Evolutionary conservation across 1,139 yeast genomes (phyloP), one percentile per base, ranked within the genome.

Genomic region (Taphrina flavorubra): DNA sequence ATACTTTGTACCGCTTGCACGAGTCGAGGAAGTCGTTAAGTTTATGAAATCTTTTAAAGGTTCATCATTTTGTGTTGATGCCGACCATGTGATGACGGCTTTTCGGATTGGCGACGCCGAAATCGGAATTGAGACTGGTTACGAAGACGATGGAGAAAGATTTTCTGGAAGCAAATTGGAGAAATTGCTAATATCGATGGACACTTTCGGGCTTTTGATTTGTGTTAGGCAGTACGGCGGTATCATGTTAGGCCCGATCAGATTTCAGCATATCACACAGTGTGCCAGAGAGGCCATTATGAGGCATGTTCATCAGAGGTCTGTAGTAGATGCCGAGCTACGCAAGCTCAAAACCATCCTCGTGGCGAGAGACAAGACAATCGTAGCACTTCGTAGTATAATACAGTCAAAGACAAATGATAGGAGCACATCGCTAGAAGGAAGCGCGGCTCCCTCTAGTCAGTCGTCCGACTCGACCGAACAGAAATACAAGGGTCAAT

Each of bases 341-440:
- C 53, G 51, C 34, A 57, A 49, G 40, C 49, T 57, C 14, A 47
- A 49, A 31, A 16, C 44, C 6, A 39, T 57, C 37, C 42, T 64
- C 13, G 18, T 14, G 25, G 68, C 61, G 14, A 39, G 69, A 13
- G 68, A 68, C 44, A 16, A 49, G 57, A 58, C 68, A 8, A 46
- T 65, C 18, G n/a, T 20, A 20, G 39, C 67, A 20, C 66, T 68
- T 44, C 59, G 68, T n/a, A 36, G 18, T 31, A 65, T 78, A 87
- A 8, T 49, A 49, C 53, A 49, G 13, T 20, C 53, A 11, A 49
- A 20, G 53, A 20, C 36, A 7, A n/a, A 8, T 25, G n/a, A 6
- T 49, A 11, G 4, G 14, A 20, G 36, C 53, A 20, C 31, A n/a
- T 20, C 36, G 11, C 53, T 34, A 8, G 36, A 34, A 2, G 10